phyloP scores from a whole-genome alignment of 441 rosid species.

The Adansonia gregorii region DNA sequence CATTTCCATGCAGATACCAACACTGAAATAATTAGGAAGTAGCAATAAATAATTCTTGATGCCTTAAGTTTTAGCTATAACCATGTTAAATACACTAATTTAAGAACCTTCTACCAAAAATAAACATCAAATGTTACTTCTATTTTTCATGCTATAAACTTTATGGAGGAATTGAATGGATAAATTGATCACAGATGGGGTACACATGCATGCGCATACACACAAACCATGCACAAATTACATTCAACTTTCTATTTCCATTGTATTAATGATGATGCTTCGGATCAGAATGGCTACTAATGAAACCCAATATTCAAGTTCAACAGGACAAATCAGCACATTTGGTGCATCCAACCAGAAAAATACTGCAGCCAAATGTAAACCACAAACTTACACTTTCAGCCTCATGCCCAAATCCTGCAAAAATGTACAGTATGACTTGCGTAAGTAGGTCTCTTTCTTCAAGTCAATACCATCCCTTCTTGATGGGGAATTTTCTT shows the following conservation, averaged over 20 bases:
- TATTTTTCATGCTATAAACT: not conserved
- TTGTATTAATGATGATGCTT: not conserved
- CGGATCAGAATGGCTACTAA: conserved; percentile 12
- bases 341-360: not conserved
- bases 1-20: not conserved
- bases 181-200: not conserved
- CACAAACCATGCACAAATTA: not conserved
- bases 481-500: conserved; percentile 81
- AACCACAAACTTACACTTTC: conserved; percentile 65
- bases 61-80: not conserved
- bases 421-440: conserved; percentile 85
- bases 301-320: not conserved
- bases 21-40: not conserved
- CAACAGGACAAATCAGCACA: not conserved
- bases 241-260: conserved; percentile 6
- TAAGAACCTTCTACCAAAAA: not conserved
- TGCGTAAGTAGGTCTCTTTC: conserved; percentile 81
- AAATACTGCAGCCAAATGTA: not conserved
- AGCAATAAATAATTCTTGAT: not conserved
- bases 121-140: not conserved
- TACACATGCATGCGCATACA: not conserved
- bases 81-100: not conserved
- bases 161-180: not conserved
- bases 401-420: conserved; percentile 93
- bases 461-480: conserved; percentile 75